Evolutionary conservation across 2,329 filamentous ascomycete genomes (phyloP).

Genomic region (Magnaporthiopsis rhizophila): DNA sequence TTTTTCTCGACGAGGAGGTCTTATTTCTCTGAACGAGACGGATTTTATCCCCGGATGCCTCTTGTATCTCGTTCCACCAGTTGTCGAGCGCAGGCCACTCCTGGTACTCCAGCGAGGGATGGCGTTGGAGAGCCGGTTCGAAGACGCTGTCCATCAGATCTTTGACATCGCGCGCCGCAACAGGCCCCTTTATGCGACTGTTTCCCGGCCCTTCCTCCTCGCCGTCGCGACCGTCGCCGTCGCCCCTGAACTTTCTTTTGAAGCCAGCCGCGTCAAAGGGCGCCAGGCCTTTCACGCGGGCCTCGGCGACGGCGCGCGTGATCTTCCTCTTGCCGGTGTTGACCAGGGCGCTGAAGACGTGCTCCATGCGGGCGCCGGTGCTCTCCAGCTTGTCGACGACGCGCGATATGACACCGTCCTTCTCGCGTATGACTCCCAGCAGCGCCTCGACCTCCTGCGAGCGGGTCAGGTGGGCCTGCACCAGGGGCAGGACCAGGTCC

Average conservation of each 20-base stretch:
- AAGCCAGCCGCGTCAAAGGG: constrained; percentile 36
- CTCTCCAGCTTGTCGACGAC: constrained; percentile 47
- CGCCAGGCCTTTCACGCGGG: constrained; percentile 43
- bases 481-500: constrained; percentile 43
- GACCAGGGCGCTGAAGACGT: constrained; percentile 43
- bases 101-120: constrained; percentile 20
- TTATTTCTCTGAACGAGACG: constrained; percentile 11
- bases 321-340: constrained; percentile 31
- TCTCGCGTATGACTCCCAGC: constrained; percentile 34
- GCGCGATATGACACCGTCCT: constrained; percentile 42
- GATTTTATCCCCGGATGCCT: constrained; percentile 6
- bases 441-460: constrained; percentile 35
- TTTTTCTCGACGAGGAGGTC: constrained; percentile 12
- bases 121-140: constrained; percentile 23
- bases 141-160: constrained; percentile 36
- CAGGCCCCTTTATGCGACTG: constrained; percentile 9
- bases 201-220: not conserved
- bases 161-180: constrained; percentile 21
- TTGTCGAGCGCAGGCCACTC: constrained; percentile 29
- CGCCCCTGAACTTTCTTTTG: constrained; percentile 17
- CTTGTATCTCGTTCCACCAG: constrained; percentile 41
- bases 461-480: constrained; percentile 36
- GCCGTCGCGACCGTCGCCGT: not conserved
- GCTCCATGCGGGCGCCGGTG: constrained; percentile 41
- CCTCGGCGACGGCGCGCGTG: constrained; percentile 34